phyloP scores from a whole-genome alignment of 2,329 filamentous ascomycete genomes.

The Geosmithia putterillii region DNA sequence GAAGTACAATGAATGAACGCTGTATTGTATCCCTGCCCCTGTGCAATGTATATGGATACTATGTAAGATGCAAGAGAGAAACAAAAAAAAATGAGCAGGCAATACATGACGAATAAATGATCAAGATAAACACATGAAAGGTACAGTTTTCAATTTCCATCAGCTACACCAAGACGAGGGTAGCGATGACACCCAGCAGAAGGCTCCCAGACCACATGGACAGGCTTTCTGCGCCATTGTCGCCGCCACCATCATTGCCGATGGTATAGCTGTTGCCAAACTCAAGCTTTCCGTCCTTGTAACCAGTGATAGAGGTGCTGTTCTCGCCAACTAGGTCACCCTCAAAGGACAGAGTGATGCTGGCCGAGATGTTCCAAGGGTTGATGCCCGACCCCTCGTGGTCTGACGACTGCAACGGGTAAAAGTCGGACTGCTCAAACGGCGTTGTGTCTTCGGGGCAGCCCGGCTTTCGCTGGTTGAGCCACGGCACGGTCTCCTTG shows the following conservation, averaged over 20 bases:
- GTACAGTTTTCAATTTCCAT: background rate
- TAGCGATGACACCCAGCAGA: background rate
- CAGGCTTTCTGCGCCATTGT: background rate
- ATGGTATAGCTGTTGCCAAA: background rate
- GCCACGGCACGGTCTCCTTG: background rate
- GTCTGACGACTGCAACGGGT: background rate
- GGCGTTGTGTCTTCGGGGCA: background rate
- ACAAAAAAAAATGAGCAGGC: too few relatives aligned
- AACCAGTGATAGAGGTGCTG: constrained; percentile 2
- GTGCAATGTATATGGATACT: too few relatives aligned
- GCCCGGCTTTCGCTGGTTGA: background rate
- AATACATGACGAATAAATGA: too few relatives aligned
- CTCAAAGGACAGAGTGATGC: constrained; percentile 3
- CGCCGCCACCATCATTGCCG: background rate
- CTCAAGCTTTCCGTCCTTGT: background rate
- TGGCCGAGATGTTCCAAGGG: background rate
- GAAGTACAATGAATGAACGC: too few relatives aligned
- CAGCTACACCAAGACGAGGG: background rate
- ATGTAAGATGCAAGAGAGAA: too few relatives aligned
- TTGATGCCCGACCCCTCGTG: background rate
- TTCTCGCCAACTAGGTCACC: constrained; percentile 6
- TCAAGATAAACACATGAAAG: too few relatives aligned
- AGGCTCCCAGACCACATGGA: background rate
- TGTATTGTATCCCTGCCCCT: too few relatives aligned
- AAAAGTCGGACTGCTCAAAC: constrained; percentile 4